A percentile compares a stretch with the other conserved stretches of the same genome.
Conservation (phyloP, 2,329 filamentous ascomycete genomes). For the Xylaria sp. region DNA sequence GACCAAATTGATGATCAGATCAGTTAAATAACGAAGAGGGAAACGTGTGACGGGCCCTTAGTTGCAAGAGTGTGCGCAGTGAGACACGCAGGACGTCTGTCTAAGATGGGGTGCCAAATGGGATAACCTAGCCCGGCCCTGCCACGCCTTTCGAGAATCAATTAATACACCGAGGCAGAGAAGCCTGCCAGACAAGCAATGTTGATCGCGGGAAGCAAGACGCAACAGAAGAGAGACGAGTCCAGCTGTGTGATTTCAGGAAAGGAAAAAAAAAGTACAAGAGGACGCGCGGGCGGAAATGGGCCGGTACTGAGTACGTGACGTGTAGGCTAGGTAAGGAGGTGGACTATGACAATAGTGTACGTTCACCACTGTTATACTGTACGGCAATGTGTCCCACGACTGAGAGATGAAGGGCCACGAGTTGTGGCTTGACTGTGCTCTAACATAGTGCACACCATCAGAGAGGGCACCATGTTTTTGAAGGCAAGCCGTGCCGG, state of each 20-base stretch:
- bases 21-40: constrained; percentile 27
- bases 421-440: constrained; percentile 45
- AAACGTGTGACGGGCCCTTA: constrained; percentile 22
- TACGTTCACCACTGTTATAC: constrained; percentile 1
- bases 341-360: not conserved
- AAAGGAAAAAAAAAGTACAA: constrained; percentile 32
- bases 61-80: constrained; percentile 23
- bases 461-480: constrained; percentile 2
- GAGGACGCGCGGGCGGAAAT: constrained; percentile 33
- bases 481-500: constrained; percentile 41
- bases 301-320: constrained; percentile 7
- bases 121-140: constrained; percentile 19
- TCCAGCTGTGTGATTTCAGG: not conserved
- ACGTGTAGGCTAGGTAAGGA: constrained; percentile 14
- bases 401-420: constrained; percentile 1
- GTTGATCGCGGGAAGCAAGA: not conserved
- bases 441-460: not conserved
- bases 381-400: constrained; percentile 15
- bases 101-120: constrained; percentile 27
- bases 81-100: constrained; percentile 33
- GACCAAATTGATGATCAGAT: constrained; percentile 46
- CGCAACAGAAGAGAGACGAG: not conserved
- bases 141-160: constrained; percentile 13
- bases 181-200: constrained; percentile 16
- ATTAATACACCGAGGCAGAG: constrained; percentile 24